Conservation (phyloP, 2,329 filamentous ascomycete species). For the Aspergillus glaucus region DNA sequence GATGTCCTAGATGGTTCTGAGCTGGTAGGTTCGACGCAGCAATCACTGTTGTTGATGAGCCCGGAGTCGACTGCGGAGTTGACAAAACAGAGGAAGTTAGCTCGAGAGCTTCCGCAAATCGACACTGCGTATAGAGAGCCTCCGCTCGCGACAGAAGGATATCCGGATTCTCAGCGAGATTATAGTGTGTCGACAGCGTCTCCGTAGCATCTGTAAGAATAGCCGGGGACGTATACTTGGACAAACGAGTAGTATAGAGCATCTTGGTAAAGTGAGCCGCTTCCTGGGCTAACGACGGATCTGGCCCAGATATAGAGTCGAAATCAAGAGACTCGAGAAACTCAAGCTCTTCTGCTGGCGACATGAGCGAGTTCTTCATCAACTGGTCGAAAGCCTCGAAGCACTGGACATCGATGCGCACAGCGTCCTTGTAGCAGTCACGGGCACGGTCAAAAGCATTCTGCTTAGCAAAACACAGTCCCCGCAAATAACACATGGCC, state of each 20-base stretch:
- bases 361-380: slow-evolving; percentile 92
- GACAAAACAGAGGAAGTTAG: slow-evolving; percentile 79
- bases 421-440: slow-evolving; percentile 96
- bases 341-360: slow-evolving; percentile 79
- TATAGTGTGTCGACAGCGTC: slow-evolving; percentile 88
- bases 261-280: slow-evolving; percentile 91
- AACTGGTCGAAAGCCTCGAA: slow-evolving; percentile 98
- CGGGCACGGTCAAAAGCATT: slow-evolving; percentile 96
- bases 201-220: slow-evolving; percentile 82
- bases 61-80: slow-evolving; percentile 80
- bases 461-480: slow-evolving; percentile 91
- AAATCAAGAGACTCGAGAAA: slow-evolving; percentile 89
- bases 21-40: slow-evolving; percentile 22
- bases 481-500: slow-evolving; percentile 92
- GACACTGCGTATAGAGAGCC: slow-evolving; percentile 87
- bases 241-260: slow-evolving; percentile 90
- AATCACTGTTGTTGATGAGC: slow-evolving; percentile 13
- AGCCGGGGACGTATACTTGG: slow-evolving; percentile 84
- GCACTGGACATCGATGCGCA: slow-evolving; percentile 94
- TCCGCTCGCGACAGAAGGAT: slow-evolving; percentile 85
- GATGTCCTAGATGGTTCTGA: slow-evolving; percentile 38
- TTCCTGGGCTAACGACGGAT: slow-evolving; percentile 67
- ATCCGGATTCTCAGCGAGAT: slow-evolving; percentile 77
- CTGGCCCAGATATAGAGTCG: slow-evolving; percentile 66
- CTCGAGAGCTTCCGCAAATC: slow-evolving; percentile 77